These are phyloP conservation scores for Didymosphaeria variabile DNA, from an alignment of 2,329 filamentous ascomycete species.

Conservation along the genomic window DNA sequence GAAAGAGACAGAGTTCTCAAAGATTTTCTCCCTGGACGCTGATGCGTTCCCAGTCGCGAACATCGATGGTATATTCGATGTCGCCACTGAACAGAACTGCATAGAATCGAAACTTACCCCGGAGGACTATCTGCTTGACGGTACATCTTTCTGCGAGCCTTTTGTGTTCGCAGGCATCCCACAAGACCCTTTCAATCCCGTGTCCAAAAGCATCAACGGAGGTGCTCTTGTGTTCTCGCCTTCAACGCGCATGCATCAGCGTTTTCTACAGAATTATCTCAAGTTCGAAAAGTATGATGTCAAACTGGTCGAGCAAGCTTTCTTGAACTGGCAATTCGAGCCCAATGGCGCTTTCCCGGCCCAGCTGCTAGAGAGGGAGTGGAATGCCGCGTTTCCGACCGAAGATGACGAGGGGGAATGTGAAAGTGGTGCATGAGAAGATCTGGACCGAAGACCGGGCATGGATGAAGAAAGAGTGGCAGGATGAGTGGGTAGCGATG, in stretches of 20 bases:
- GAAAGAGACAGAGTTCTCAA: conserved; percentile 42
- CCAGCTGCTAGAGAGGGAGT: conserved; percentile 34
- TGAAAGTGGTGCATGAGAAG: conserved; percentile 50
- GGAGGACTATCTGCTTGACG: conserved; percentile 35
- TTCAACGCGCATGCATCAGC: conserved; percentile 38
- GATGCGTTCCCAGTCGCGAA: conserved; percentile 44
- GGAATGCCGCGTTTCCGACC: conserved; percentile 39
- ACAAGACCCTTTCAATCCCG: conserved; percentile 26
- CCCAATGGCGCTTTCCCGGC: conserved; percentile 39
- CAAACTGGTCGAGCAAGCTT: conserved; percentile 45
- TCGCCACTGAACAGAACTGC: conserved; percentile 32
- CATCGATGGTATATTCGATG: conserved; percentile 43
- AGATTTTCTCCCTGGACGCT: conserved; percentile 44
- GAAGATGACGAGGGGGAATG: conserved; percentile 34
- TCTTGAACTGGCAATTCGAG: conserved; percentile 46
- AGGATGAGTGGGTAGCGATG: conserved; percentile 36
- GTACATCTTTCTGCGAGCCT: conserved; percentile 36
- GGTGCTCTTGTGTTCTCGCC: conserved; percentile 45
- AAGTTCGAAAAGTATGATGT: conserved; percentile 43
- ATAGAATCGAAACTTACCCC: conserved; percentile 29
- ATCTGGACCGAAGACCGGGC: conserved; percentile 34
- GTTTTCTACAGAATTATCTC: conserved; percentile 44
- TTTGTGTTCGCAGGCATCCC: conserved; percentile 42
- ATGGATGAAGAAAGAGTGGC: conserved; percentile 40
- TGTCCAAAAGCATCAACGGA: conserved; percentile 39